Evolutionary conservation across 306 rosid species (phyloP), one percentile per base, ranked within the genome.

Genomic region (Phaseolus lunatus): DNA sequence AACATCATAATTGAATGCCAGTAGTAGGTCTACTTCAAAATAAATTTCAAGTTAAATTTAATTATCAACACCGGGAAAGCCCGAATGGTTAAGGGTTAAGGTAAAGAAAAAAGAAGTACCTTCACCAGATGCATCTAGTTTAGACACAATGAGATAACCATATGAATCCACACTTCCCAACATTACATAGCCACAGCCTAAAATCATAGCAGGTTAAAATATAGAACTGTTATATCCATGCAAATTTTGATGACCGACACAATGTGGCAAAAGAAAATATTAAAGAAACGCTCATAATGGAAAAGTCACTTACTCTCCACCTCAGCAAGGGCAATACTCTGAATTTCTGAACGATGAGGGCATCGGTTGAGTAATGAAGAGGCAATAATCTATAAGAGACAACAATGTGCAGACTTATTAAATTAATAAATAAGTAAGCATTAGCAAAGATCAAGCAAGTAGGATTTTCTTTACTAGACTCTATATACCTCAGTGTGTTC

Each of bases 341-440:
- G 98, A 75, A 92, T 90, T 85, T 94, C 98, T n/a, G 98, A 85
- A 73, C 96, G 93, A 84, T 94, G 98, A 33, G 97, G 97, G 44
- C 98, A 94, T 61, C 91, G 92, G 65, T 89, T 89, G 57, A 89
- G 86, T 48, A 79, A 5, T 12, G 54, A 86, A 57, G 94, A 84
- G 68, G 84, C 65, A 80, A 76, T 65, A 77, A 89, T 65, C 98
- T 94, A 80, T 52, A 77, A 80, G 61, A 62, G 64, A 45, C 45
- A 71, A 64, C 52, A 62, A 64, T 39, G 78, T 45, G 39, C 72
- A 56, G 72, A 57, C 41, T 7, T 14, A 57, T 58, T n/a, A 59
- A 11, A 78, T 23, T 49, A 84, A 63, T 52, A 58, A 7, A 68
- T 54, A 53, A 53, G 58, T 48, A 19, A 5, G 19, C 14, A 12